A percentile compares a stretch with the other conserved stretches of the same genome.
phyloP scores from a whole-genome alignment of 768 basidiomycete genomes.

The Phylloporus sp. region DNA sequence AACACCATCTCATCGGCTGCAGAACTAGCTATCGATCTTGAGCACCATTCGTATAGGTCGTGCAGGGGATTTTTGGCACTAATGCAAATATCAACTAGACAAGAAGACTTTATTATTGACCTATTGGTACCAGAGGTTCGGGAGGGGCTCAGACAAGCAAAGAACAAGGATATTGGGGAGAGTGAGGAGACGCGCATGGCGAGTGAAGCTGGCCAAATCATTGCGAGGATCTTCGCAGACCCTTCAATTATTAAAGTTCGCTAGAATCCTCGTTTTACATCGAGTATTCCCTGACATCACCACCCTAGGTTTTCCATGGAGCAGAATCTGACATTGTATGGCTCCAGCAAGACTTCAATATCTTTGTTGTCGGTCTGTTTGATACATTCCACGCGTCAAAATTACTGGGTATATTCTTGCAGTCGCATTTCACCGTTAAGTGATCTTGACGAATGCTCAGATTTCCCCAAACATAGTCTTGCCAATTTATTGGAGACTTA shows the following conservation, averaged over 20 bases:
- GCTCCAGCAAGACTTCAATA: constrained; percentile 93
- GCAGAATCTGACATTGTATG: constrained; percentile 92
- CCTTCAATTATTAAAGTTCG: constrained; percentile 80
- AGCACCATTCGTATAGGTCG: constrained; percentile 86
- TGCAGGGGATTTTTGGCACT: constrained; percentile 88
- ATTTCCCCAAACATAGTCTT: constrained; percentile 80
- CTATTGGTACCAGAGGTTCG: constrained; percentile 58
- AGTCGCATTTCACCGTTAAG: neutral
- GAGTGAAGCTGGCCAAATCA: constrained; percentile 45
- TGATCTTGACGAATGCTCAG: constrained; percentile 34
- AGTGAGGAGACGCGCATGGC: constrained; percentile 16
- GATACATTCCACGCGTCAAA: constrained; percentile 96
- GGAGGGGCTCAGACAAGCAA: constrained; percentile 68
- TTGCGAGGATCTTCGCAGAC: constrained; percentile 57
- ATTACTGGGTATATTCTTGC: constrained; percentile 52
- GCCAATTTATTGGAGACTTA: constrained; percentile 83
- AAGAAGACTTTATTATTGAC: constrained; percentile 87
- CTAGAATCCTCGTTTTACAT: neutral
- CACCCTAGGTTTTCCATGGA: constrained; percentile 81
- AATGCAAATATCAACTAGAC: constrained; percentile 86
- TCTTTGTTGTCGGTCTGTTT: constrained; percentile 94
- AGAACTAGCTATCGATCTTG: constrained; percentile 92
- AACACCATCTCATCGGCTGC: constrained; percentile 55
- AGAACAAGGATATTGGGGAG: constrained; percentile 26
- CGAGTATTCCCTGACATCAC: neutral